Conservation (phyloP, 805 yeast species). For the Schwanniomyces sp. region DNA sequence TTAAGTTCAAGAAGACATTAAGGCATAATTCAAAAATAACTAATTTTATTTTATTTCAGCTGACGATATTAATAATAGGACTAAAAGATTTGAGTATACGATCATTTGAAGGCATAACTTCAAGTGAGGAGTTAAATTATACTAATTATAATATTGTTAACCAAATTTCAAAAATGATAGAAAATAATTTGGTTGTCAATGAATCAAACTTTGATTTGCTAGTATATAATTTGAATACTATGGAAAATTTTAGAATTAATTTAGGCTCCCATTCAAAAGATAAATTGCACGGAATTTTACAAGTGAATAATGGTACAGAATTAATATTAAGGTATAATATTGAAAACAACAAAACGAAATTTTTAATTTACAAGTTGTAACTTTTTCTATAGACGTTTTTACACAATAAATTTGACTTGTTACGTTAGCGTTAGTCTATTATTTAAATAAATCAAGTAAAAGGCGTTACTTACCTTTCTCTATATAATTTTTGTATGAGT, state of each 20-base stretch:
- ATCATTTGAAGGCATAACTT: neutral
- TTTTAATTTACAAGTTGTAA: conserved; percentile 3
- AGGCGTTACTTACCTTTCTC: conserved; percentile 12
- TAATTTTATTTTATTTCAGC: neutral
- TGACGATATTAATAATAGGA: conserved; percentile 1
- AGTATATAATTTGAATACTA: conserved; percentile 1
- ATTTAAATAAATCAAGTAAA: neutral
- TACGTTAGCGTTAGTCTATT: neutral
- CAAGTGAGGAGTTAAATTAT: conserved; percentile 1
- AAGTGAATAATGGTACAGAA: neutral
- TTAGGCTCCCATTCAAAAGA: neutral
- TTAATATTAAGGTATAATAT: neutral
- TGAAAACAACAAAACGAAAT: neutral
- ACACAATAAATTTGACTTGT: neutral
- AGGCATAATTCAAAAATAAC: neutral
- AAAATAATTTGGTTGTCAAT: conserved; percentile 6
- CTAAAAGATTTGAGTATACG: neutral
- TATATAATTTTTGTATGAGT: conserved; percentile 43
- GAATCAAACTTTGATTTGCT: conserved; percentile 6
- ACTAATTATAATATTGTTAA: conserved; percentile 7
- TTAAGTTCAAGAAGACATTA: neutral
- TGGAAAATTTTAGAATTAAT: conserved; percentile 1
- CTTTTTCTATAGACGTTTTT: neutral
- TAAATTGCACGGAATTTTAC: neutral
- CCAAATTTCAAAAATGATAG: conserved; percentile 3